Percentiles rank a stretch among this genome's conserved stretches.
phyloP scores from a whole-genome alignment of 2,329 filamentous ascomycete genomes.

The Aspergillus sp. region DNA sequence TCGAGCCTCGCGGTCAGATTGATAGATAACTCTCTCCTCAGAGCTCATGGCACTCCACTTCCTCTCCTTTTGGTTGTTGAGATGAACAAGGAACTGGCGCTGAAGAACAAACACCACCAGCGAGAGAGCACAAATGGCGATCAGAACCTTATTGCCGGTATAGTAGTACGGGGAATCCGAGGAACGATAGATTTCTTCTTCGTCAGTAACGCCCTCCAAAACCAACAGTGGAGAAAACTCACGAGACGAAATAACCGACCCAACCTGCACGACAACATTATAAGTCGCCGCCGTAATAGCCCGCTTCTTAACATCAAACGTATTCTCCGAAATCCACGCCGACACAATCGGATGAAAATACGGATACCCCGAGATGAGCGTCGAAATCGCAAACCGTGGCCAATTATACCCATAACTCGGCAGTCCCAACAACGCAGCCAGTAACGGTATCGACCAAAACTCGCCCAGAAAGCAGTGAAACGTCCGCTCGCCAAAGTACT shows the following conservation, averaged over 20 bases:
- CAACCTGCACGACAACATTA: conserved; percentile 31
- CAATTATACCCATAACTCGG: conserved; percentile 42
- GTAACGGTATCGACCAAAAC: conserved; percentile 49
- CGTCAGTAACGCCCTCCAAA: neutral
- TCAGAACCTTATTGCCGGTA: conserved; percentile 49
- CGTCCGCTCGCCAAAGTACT: conserved; percentile 49
- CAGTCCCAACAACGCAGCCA: conserved; percentile 45
- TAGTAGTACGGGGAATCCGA: conserved; percentile 52
- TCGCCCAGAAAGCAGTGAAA: conserved; percentile 50
- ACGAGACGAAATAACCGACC: conserved; percentile 25
- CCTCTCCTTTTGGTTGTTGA: conserved; percentile 48
- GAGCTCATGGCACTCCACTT: conserved; percentile 44
- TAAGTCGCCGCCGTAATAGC: conserved; percentile 26
- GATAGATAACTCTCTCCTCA: conserved; percentile 44
- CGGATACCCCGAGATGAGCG: conserved; percentile 49
- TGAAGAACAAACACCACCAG: conserved; percentile 46
- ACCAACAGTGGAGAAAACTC: conserved; percentile 1
- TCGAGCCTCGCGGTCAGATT: conserved; percentile 39
- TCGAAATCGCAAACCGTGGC: conserved; percentile 46
- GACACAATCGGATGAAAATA: conserved; percentile 50
- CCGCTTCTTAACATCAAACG: conserved; percentile 25
- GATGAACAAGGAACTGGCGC: conserved; percentile 38
- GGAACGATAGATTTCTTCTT: conserved; percentile 45
- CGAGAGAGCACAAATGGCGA: conserved; percentile 46
- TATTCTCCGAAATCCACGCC: conserved; percentile 23